Conservation (phyloP, 2,329 filamentous ascomycete genomes). For the Alternaria solani region DNA sequence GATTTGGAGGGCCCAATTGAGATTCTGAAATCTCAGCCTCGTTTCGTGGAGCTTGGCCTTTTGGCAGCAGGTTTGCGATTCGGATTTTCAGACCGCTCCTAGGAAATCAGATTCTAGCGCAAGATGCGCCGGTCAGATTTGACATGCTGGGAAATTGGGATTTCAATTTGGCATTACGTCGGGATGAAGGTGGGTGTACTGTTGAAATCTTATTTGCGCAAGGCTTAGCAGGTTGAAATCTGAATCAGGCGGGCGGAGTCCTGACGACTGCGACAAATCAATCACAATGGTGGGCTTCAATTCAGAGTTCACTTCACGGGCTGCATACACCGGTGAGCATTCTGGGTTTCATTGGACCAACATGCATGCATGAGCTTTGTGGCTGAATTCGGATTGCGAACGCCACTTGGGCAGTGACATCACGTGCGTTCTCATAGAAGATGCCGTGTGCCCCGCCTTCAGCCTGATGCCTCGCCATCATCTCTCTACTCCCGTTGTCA, state of each 20-base stretch:
- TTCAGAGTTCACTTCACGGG: background rate
- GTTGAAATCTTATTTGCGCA: background rate
- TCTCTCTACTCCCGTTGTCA: no score
- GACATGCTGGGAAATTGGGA: background rate
- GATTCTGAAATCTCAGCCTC: background rate
- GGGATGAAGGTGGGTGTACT: no score
- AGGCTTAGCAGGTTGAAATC: background rate
- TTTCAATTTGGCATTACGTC: background rate
- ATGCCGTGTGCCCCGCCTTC: background rate
- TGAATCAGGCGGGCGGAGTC: background rate
- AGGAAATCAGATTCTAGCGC: background rate
- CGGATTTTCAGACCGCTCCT: background rate
- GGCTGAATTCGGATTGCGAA: background rate
- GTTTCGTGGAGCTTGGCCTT: background rate
- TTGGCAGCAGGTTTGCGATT: background rate
- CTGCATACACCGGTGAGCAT: background rate
- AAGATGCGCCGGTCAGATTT: background rate
- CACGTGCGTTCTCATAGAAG: fast-evolving
- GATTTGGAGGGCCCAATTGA: background rate
- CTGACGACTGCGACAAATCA: background rate
- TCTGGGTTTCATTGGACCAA: background rate
- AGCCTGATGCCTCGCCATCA: background rate
- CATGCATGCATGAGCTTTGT: background rate
- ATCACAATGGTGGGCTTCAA: background rate
- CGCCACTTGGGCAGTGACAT: background rate